Percentiles rank a stretch among this genome's conserved stretches.
Conservation (phyloP, 805 yeast genomes). For the Yamadazyma takamatsuzukensis region DNA sequence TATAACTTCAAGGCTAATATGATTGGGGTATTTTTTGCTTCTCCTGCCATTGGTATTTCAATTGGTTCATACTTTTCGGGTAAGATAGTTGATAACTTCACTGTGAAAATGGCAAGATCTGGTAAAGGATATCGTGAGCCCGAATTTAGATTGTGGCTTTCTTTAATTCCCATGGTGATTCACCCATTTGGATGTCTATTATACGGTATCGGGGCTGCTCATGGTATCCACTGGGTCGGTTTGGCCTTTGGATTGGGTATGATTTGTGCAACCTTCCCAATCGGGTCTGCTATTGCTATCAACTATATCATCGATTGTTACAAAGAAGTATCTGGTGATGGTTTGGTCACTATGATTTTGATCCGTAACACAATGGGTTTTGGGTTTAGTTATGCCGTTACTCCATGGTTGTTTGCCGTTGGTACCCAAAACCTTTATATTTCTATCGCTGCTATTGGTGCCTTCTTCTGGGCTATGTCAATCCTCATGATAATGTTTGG, state of each 20-base stretch:
- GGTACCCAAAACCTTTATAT: conserved; percentile 15
- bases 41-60: conserved; percentile 11
- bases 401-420: conserved; percentile 13
- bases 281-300: conserved; percentile 25
- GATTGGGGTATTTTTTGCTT: conserved; percentile 10
- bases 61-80: conserved; percentile 13
- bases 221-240: conserved; percentile 17
- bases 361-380: conserved; percentile 14
- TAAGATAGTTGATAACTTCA: conserved; percentile 13
- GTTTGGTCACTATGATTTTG: conserved; percentile 17
- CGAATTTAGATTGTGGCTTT: conserved; percentile 11
- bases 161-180: conserved; percentile 12
- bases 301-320: conserved; percentile 24
- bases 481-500: conserved; percentile 16
- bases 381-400: conserved; percentile 15
- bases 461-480: conserved; percentile 18
- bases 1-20: conserved; percentile 9
- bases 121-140: conserved; percentile 14
- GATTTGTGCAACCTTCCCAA: conserved; percentile 19
- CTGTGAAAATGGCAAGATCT: conserved; percentile 8
- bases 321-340: conserved; percentile 25
- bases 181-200: conserved; percentile 15
- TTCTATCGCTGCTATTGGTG: conserved; percentile 14
- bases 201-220: conserved; percentile 22
- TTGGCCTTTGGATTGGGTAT: conserved; percentile 23